Percentiles rank a stretch among this genome's conserved stretches.
Conservation (phyloP, 345 rosid species). For the Eucalyptus curtisii region DNA sequence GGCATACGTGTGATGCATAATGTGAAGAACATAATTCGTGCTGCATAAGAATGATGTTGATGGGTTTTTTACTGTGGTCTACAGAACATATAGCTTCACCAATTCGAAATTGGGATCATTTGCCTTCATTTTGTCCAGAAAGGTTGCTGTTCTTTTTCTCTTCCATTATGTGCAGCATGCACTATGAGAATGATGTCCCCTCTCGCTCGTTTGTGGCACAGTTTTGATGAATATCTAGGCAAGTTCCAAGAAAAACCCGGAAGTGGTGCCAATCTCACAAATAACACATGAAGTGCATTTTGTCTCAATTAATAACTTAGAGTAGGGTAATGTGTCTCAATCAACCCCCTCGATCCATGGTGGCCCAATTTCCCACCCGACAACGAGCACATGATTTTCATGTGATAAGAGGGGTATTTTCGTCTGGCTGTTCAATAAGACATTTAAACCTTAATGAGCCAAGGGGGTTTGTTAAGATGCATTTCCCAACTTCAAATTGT, state of each 20-base stretch:
- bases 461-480: neutral
- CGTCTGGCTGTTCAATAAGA: accelerated
- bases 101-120: neutral
- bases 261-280: neutral
- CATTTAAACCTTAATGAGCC: neutral
- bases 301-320: neutral
- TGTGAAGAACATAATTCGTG: neutral
- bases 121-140: neutral
- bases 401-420: neutral
- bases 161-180: neutral
- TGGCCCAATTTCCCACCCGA: neutral
- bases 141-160: neutral
- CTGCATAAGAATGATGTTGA: neutral
- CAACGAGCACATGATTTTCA: neutral
- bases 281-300: neutral
- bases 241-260: neutral
- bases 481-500: neutral
- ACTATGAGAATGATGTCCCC: neutral
- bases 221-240: neutral
- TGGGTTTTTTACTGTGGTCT: neutral
- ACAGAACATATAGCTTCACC: neutral
- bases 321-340: neutral
- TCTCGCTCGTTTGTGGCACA: neutral
- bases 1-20: neutral
- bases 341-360: neutral